phyloP scores from a whole-genome alignment of 2,329 filamentous ascomycete species.

The Penicillium sp. region DNA sequence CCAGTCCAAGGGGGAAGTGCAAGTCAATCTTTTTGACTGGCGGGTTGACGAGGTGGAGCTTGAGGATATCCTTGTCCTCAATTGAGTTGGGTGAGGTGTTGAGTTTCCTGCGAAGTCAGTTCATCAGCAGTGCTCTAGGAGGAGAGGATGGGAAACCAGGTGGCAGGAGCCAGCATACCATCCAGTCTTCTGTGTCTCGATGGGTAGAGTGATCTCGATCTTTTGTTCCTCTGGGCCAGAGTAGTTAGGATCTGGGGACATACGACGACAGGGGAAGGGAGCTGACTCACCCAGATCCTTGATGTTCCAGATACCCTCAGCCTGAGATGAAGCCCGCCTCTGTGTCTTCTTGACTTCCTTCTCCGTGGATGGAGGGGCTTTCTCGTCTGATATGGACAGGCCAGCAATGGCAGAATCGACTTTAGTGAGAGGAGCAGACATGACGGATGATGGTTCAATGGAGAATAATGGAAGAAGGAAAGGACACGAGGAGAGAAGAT shows the following conservation, averaged over 20 bases:
- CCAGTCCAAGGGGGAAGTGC: constrained; percentile 81
- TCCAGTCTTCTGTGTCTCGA: constrained; percentile 38
- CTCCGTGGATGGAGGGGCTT: constrained; percentile 30
- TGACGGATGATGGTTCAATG: constrained; percentile 35
- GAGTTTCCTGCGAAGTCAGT: constrained; percentile 67
- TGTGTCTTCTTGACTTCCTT: constrained; percentile 55
- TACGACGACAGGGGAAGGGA: constrained; percentile 11
- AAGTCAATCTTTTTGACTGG: constrained; percentile 93
- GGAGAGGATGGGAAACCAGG: background rate
- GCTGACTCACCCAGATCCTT: constrained; percentile 70
- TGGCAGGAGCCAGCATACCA: constrained; percentile 24
- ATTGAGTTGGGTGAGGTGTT: constrained; percentile 77
- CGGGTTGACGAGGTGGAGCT: constrained; percentile 74
- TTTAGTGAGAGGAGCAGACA: constrained; percentile 71
- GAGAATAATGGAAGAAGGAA: constrained; percentile 15
- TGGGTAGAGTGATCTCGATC: constrained; percentile 34
- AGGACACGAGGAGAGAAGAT: constrained; percentile 10
- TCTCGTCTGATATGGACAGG: constrained; percentile 66
- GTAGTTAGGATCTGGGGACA: background rate
- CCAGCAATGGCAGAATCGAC: constrained; percentile 89
- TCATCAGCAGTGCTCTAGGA: constrained; percentile 4
- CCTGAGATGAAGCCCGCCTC: constrained; percentile 69
- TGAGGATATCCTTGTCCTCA: constrained; percentile 81
- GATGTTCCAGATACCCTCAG: constrained; percentile 75
- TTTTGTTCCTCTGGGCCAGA: constrained; percentile 27